Evolutionary conservation across 129 eudicot genomes (phyloP), one percentile per base, ranked within the genome.

Genomic region (Calendula officinalis): DNA sequence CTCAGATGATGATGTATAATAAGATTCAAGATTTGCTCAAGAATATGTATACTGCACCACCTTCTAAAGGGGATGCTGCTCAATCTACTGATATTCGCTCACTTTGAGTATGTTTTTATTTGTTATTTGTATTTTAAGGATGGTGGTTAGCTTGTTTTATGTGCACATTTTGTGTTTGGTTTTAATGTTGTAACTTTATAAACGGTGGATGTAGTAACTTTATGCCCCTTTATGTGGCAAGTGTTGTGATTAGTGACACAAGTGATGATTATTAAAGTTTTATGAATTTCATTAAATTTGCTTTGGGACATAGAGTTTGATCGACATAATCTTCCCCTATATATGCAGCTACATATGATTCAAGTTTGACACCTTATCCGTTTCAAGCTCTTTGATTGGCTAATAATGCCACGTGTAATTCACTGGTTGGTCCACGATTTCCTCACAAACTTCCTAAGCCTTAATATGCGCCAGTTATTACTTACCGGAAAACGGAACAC

Each of bases 11-110:
- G 77, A 80, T 87, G 88, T 85, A 75, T 49, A 70, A 53, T 69
- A 88, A 87, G 78, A 82, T 80, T 13, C 84, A 84, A 45, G 94
- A 87, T 74, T 58, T 84, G 51, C 83, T 85, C 13, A 91, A 87
- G 79, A 91, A 83, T 51, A 75, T 91, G 90, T 91, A 82, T 37
- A 71, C 52, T 10, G 40, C 71, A 33, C 30, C 30, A 22, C 78
- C 90, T 12, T 54, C 91, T 0, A 83, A 83, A 73, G 77, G 71
- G 17, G 90, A 82, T 40, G 86, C 30, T 22, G 30, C 30, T 22
- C 30, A 22, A 22, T 22, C 30, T 22, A 22, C 30, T 22, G 30
- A 22, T 22, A 22, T 22, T 22, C 30, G 30, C 30, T 22, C 30
- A 22, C 30, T 22, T 53, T 79, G 64, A 66, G 66, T 53, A 50